Evolutionary conservation across 164 flowering plant species (phyloP).

Genomic region (Akebia trifoliata): DNA sequence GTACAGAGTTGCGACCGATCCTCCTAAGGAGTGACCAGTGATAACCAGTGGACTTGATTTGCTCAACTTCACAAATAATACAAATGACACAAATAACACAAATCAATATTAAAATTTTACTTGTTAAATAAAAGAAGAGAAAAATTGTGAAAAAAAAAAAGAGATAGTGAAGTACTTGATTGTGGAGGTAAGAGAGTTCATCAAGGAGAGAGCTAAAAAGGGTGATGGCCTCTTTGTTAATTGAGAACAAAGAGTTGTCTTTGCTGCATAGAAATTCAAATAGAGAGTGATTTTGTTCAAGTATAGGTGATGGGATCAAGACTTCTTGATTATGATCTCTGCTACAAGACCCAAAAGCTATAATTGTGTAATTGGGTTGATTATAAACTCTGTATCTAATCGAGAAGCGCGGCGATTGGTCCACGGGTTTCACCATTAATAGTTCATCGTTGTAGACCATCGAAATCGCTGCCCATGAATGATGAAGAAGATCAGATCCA

Average conservation of each 20-base stretch:
- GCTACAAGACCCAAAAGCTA: slow-evolving; percentile 27
- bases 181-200: background rate
- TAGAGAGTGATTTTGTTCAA: slow-evolving; percentile 5
- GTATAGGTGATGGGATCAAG: slow-evolving; percentile 13
- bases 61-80: slow-evolving; percentile 10
- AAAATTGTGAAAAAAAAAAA: background rate
- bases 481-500: slow-evolving; percentile 19
- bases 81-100: background rate
- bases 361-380: slow-evolving; percentile 3
- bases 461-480: slow-evolving; percentile 19
- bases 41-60: slow-evolving; percentile 18
- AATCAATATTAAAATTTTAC: background rate
- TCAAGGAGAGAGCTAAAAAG: background rate
- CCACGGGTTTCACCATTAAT: background rate
- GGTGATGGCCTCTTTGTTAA: slow-evolving; percentile 17
- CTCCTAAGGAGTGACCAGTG: slow-evolving; percentile 43
- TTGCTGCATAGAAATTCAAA: slow-evolving; percentile 25
- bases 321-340: background rate
- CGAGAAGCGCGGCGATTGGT: background rate
- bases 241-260: slow-evolving; percentile 21
- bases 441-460: background rate
- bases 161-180: background rate
- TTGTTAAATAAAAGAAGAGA: background rate
- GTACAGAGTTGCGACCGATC: slow-evolving; percentile 48
- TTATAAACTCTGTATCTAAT: slow-evolving; percentile 8